A percentile compares a stretch with the other conserved stretches of the same genome.
phyloP scores from a whole-genome alignment of 73 alveolate genomes.

The Blepharisma japonicum region DNA sequence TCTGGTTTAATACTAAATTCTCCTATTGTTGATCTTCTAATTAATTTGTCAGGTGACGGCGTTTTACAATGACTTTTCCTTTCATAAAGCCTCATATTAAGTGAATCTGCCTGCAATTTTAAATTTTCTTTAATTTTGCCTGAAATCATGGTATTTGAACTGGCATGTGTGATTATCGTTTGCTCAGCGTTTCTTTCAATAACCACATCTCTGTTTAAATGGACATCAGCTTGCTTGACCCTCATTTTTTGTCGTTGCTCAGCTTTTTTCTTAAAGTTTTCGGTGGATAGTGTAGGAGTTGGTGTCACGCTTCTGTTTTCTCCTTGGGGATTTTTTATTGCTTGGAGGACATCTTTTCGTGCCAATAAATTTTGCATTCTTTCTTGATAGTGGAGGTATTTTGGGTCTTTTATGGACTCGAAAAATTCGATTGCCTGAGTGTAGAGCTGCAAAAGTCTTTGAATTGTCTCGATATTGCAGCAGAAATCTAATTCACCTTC shows the following conservation, averaged over 20 bases:
- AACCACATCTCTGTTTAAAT: background rate
- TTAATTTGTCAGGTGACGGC: background rate
- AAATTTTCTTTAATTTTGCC: background rate
- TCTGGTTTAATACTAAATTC: background rate
- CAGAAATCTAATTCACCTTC: background rate
- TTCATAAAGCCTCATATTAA: background rate
- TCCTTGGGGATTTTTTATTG: background rate
- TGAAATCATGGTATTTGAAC: background rate
- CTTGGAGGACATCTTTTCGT: background rate
- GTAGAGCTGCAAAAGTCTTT: constrained; percentile 24
- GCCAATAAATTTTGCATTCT: constrained; percentile 30
- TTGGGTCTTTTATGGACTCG: constrained; percentile 17
- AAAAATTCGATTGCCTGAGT: constrained; percentile 16
- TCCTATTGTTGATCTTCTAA: background rate
- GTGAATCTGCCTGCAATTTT: background rate
- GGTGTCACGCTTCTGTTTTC: background rate
- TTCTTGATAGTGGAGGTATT: constrained; percentile 27
- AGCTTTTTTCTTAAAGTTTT: background rate
- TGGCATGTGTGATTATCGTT: background rate
- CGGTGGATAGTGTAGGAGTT: background rate
- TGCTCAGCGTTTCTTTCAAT: background rate
- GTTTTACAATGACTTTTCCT: background rate
- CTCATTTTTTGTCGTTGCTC: background rate
- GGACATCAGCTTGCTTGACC: background rate
- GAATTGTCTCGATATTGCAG: background rate